Percentiles rank a stretch among this genome's conserved stretches.
phyloP scores from a whole-genome alignment of 768 basidiomycete genomes.

The Suillus subaureus region DNA sequence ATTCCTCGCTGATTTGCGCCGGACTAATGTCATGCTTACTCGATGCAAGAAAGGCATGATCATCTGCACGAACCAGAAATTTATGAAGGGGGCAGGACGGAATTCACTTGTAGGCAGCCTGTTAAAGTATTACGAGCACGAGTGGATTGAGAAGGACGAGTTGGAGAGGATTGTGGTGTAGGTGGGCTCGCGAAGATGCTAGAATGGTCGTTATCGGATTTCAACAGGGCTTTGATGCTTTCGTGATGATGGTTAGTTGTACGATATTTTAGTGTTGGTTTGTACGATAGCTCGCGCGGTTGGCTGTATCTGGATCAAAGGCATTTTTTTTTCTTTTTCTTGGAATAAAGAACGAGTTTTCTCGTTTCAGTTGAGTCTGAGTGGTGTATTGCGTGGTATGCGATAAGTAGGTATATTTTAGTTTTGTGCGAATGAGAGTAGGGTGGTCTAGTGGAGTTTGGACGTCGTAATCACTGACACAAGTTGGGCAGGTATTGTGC shows the following conservation, averaged over 20 bases:
- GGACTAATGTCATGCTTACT: slow-evolving; percentile 91
- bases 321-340: background rate
- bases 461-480: background rate
- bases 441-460: background rate
- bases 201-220: background rate
- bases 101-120: slow-evolving; percentile 46
- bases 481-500: background rate
- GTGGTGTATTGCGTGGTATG: background rate
- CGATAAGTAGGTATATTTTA: background rate
- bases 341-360: background rate
- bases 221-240: background rate
- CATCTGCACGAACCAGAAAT: slow-evolving; percentile 63
- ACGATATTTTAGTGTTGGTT: background rate
- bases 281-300: background rate
- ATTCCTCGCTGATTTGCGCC: slow-evolving; percentile 62
- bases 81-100: slow-evolving; percentile 54
- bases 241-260: background rate
- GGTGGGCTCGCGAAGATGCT: slow-evolving; percentile 14
- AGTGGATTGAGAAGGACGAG: slow-evolving; percentile 40
- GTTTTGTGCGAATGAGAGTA: background rate
- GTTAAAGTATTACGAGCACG: slow-evolving; percentile 32
- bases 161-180: slow-evolving; percentile 19
- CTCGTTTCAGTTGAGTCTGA: background rate
- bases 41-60: slow-evolving; percentile 81
- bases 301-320: background rate